These are phyloP conservation scores for Hyparrhenia diplandra DNA, from an alignment of 176 grass and related monocot species.

Conservation along the genomic window DNA sequence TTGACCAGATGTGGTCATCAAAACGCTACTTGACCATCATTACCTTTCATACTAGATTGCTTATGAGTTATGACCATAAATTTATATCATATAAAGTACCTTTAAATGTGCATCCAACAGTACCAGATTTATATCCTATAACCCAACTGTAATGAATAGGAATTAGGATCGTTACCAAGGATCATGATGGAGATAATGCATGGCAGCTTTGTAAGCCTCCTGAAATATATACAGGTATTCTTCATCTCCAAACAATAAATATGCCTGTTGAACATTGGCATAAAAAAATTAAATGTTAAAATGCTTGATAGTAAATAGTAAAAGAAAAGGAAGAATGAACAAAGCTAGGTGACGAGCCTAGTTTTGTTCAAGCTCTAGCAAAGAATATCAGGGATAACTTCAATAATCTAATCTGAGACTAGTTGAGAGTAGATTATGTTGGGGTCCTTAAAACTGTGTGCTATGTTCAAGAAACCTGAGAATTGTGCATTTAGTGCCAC, in stretches of 20 bases:
- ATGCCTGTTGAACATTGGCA: too few species aligned
- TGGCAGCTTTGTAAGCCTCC: conserved; percentile 92
- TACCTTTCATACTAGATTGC: neutral
- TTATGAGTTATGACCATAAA: neutral
- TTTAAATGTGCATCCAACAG: neutral
- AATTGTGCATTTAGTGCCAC: neutral
- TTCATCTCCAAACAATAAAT: conserved; percentile 97
- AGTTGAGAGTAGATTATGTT: neutral
- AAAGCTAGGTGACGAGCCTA: neutral
- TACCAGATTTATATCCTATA: neutral
- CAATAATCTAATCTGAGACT: neutral
- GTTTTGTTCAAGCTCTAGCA: conserved; percentile 17
- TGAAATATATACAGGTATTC: conserved; percentile 92
- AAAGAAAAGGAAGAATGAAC: conserved; percentile 17
- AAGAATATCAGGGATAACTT: neutral
- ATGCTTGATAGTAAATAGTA: neutral
- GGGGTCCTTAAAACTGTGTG: neutral
- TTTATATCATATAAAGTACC: neutral
- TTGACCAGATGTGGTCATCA: neutral
- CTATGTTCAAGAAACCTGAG: neutral
- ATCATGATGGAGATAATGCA: conserved; percentile 89
- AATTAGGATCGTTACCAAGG: conserved; percentile 63
- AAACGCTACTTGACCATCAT: neutral
- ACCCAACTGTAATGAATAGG: neutral
- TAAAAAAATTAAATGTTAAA: conserved; percentile 21